Evolutionary conservation across 1,284 basidiomycete species (phyloP), one percentile per base, ranked within the genome.

Genomic region (Rhizoctonia solani): DNA sequence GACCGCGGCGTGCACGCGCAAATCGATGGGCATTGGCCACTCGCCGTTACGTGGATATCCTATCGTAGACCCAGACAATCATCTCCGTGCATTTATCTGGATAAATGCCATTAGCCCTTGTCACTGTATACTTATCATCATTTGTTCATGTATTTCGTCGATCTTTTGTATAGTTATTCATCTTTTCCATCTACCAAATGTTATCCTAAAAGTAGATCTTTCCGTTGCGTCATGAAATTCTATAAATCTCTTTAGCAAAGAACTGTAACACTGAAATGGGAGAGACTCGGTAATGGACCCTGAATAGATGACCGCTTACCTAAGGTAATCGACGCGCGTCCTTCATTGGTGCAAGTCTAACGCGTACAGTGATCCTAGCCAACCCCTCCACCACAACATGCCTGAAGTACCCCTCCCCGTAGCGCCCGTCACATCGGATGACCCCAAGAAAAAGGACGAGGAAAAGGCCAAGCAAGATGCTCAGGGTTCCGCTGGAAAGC

Each of bases 391-490:
- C 59, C 21, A 46, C 44, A 9, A 50, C 49, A 65, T 65, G 59
- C 37, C 59, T 53, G 59, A 65, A 53, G 59, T 65, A 32, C 59
- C 59, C 37, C 59, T 65, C 23, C 59, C 72, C 27, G 71, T 74
- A 32, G 73, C 73, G 23, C 76, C 82, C 41, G 88, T 92, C 3
- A 80, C 81, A 1, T 83, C 89, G 8, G 82, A 90, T 66, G 90
- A 93, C 74, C 86, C 88, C 0, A 71, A 71, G 54, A 68, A 71
- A 54, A 85, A 87, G 80, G 87, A 87, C 79, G 87, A 87, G 77
- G 83, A 87, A 70, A 80, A 83, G 59, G 80, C 61, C n/a, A 72
- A 70, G 54, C 73, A 82, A 50, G 80, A 73, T 54, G 68, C 29
- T 54, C 54, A 68, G 50, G 67, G 66, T 80, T 83, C 50, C 87